A percentile compares a stretch with the other conserved stretches of the same genome.
Conservation (phyloP, 2,329 filamentous ascomycete genomes). For the Aspergillus pseudotamarii region DNA sequence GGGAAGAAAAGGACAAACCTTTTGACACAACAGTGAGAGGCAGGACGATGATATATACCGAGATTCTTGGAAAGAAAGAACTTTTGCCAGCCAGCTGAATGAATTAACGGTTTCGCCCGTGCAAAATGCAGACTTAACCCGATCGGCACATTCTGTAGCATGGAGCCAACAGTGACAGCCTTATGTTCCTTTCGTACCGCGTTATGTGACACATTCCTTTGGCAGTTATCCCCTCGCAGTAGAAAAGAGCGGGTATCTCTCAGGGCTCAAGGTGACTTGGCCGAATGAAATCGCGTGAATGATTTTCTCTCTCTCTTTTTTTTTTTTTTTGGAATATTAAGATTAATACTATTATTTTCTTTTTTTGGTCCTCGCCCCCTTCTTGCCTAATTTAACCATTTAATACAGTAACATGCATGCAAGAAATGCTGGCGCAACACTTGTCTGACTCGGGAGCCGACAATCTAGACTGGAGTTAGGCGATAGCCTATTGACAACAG, state of each 20-base stretch:
- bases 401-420: conserved; percentile 1
- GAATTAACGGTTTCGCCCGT: conserved; percentile 26
- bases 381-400: background rate
- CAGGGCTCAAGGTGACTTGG: conserved; percentile 3
- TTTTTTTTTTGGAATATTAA: background rate
- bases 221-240: conserved; percentile 13
- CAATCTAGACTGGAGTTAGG: background rate
- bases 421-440: conserved; percentile 1
- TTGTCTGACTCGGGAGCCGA: background rate
- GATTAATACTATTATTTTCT: background rate
- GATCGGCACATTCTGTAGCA: conserved; percentile 22
- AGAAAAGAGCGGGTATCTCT: conserved; percentile 1
- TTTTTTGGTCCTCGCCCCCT: background rate
- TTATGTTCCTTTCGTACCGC: conserved; percentile 15
- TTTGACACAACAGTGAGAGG: background rate
- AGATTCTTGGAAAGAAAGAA: background rate
- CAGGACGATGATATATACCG: conserved; percentile 18
- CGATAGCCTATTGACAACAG: background rate
- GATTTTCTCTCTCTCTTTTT: background rate
- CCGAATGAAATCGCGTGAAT: background rate
- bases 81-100: conserved; percentile 1
- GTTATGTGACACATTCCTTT: conserved; percentile 24
- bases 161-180: conserved; percentile 13
- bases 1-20: conserved; percentile 5
- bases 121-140: conserved; percentile 21